A percentile compares a stretch with the other conserved stretches of the same genome.
phyloP scores from a whole-genome alignment of 2,329 filamentous ascomycete genomes.

The Scleromitrula shiraiana region DNA sequence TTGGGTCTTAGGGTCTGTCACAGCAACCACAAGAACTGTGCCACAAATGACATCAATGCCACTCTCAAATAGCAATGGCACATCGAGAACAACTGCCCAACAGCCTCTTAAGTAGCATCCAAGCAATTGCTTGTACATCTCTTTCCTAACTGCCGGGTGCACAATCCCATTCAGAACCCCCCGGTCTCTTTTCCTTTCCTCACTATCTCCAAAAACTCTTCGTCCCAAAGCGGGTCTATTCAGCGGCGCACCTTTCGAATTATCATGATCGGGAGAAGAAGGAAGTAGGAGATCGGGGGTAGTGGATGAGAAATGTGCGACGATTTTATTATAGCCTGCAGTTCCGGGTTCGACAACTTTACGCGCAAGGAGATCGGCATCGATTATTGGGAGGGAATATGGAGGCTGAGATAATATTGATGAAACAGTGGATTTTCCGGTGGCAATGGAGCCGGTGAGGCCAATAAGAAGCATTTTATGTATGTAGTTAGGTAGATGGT shows the following conservation, averaged over 20 bases:
- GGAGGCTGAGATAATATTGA: conserved; percentile 70
- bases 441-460: conserved; percentile 93
- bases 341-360: conserved; percentile 93
- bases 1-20: conserved; percentile 71
- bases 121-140: conserved; percentile 72
- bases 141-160: conserved; percentile 78
- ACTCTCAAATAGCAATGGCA: conserved; percentile 86
- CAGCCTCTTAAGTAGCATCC: conserved; percentile 63
- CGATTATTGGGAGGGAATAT: conserved; percentile 82
- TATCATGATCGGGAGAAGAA: conserved; percentile 43
- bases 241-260: conserved; percentile 60
- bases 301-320: conserved; percentile 69
- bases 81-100: conserved; percentile 88
- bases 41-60: conserved; percentile 81
- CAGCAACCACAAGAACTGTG: conserved; percentile 77
- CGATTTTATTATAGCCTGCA: conserved; percentile 71
- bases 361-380: conserved; percentile 87
- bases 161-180: conserved; percentile 80
- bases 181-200: conserved; percentile 63
- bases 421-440: conserved; percentile 95
- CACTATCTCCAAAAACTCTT: conserved; percentile 75
- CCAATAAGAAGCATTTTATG: conserved; percentile 80
- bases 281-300: conserved; percentile 80
- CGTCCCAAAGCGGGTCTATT: conserved; percentile 80
- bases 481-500: background rate